Evolutionary conservation across 352 stramenopile genomes (phyloP).

Genomic region (Globisporangium mamillatum): DNA sequence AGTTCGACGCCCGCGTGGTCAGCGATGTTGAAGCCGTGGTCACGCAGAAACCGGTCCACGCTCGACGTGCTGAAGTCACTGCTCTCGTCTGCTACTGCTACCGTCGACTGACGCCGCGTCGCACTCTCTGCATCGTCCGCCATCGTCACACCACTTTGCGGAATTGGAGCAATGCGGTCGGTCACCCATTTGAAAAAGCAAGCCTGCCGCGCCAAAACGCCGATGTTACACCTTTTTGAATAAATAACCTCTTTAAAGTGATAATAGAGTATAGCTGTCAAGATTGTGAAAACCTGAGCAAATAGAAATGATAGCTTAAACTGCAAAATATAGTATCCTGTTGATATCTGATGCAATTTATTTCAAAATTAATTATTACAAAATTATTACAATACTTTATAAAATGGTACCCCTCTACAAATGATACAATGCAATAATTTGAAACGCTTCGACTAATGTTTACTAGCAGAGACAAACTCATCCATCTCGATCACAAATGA

Average conservation of each 20-base stretch:
- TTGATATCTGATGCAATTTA: background rate
- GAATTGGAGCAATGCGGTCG: background rate
- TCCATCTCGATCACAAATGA: background rate
- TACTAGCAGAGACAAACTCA: background rate
- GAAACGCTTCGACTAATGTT: background rate
- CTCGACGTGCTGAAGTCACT: slow-evolving; percentile 60
- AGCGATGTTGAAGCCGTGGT: slow-evolving; percentile 66
- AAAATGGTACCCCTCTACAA: background rate
- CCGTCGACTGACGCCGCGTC: slow-evolving; percentile 9
- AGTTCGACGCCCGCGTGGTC: slow-evolving; percentile 27
- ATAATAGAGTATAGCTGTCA: background rate
- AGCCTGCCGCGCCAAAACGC: background rate
- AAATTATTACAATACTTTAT: background rate
- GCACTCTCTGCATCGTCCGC: slow-evolving; percentile 20
- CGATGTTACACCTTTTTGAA: background rate
- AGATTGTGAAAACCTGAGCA: background rate
- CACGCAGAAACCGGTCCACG: slow-evolving; percentile 76
- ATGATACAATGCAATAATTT: background rate
- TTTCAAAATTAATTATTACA: no score
- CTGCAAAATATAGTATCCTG: background rate
- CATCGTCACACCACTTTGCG: slow-evolving; percentile 14
- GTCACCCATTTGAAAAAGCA: slow-evolving; percentile 13
- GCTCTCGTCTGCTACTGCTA: slow-evolving; percentile 8
- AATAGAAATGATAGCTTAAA: no score
- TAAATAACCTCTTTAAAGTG: slow-evolving; percentile 4